Base-by-base conservation (phyloP, 768 basidiomycete species). In the Nidularia sp. region DNA sequence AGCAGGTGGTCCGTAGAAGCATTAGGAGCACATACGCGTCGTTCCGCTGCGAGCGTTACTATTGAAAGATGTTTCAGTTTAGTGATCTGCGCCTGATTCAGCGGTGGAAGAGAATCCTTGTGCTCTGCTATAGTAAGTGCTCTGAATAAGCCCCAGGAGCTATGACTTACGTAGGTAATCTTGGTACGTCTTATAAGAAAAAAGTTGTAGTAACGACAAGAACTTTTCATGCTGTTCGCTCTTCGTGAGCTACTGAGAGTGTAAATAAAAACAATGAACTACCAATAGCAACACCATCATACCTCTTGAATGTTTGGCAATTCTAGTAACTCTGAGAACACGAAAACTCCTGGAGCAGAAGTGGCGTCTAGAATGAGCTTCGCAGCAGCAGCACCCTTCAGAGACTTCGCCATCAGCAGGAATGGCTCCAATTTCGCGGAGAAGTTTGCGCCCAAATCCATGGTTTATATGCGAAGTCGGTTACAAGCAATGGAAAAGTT, bases 11-110 rank as follows among this genome's bases (percentile, higher is more conserved):
- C 34, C 29, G 50, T 53, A 33, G 25, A 6, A n/a, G 34, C 46
- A 18, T 22, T 55, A 29, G 22, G 22, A 6, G 35, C 9, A 70
- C 86, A 54, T 62, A 95, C 94, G 47, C 95, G 82, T 49, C 80
- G 83, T 53, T 86, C 75, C 45, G 84, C 70, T 2, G 93, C 90
- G 35, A 96, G 78, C 0, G 92, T 83, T 34, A 94, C 90, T 53
- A 98, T 85, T 3, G 95, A 88, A 13, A 99, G 83, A 63, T 96
- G 92, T 71, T 92, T 97, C 10, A 99, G 79, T 68, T 99, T 99
- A 36, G 76, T 84, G 4, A 81, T 79, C 62, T 98, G 96, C 0
- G 84, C 80, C 5, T 73, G 64, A 54, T 85, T 87, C 33, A 96
- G 69, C 0, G 83, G 63, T 0, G 95, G 93, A 31, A 88, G 75